Evolutionary conservation across 129 eudicot species (phyloP).

Genomic region (sunflower (Helianthus annuus)): HanXRQr2.0-SUNRISE NC_035445.2:156388161-156388660

Average conservation of each 20-base stretch:
- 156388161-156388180: slow-evolving; percentile 93
- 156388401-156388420: neutral
- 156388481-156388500: slow-evolving; percentile 99
- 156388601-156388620: slow-evolving; percentile 8
- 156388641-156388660: neutral
- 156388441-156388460: slow-evolving; percentile 11
- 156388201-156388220: slow-evolving; percentile 66
- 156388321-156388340: neutral
- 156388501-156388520: slow-evolving; percentile 93
- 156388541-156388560: slow-evolving; percentile 18
- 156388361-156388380: neutral
- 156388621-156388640: neutral
- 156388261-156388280: neutral
- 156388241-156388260: neutral
- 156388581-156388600: neutral
- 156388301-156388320: neutral
- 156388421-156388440: slow-evolving; percentile 10
- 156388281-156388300: no score
- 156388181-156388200: slow-evolving; percentile 95
- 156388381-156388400: neutral
- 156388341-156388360: neutral
- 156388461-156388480: slow-evolving; percentile 91
- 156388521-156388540: slow-evolving; percentile 79
- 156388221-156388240: slow-evolving; percentile 9
- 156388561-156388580: slow-evolving; percentile 21